Base-by-base conservation (phyloP, 352 stramenopile species). In the Phytophthora pisi region DNA sequence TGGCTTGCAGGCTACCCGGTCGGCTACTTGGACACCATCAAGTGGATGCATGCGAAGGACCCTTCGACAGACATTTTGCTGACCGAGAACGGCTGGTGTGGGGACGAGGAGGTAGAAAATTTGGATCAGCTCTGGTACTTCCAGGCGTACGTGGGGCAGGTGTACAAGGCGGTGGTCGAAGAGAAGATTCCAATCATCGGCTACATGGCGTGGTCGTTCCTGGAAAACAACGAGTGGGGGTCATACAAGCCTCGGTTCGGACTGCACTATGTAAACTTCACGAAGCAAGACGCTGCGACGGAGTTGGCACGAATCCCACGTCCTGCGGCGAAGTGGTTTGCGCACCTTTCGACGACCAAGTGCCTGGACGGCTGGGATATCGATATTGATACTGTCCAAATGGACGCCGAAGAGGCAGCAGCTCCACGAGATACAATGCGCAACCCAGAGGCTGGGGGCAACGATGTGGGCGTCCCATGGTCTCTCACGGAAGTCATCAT, bases 151-250 rank as follows among this genome's bases (percentile, higher is more conserved):
- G 16, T 93, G 6, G 67, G 81, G 10, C 75, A 91, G 60, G 74
- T 95, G 28, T 75, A 91, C 68, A 79, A 67, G 56, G 84, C 78
- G 31, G 75, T 91, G 9, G 64, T 68, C 3, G 72, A 91, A 24
- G 64, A 89, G 8, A 75, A 85, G 8, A 89, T 95, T 47, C 76
- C 84, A 24, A 66, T 99, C 31, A 78, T 89, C 53, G 95, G 92
- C 5, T 99, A 98, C 75, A 98, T 92, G 74, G 91, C 86, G 11
- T 98, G 93, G 96, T 96, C 86, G 51, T 89, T 99, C 43, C 64
- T 98, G 45, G 92, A 98, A 68, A 98, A 98, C 65, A 98, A 97
- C 70, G 96, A 98, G 73, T 98, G 94, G 94, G 82, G 92, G 1
- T 89, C 81, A 11, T 91, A 82, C 73, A 75, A 81, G 34, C 79